Conservation (phyloP, 2,329 filamentous ascomycete species). For the Teratosphaeria gauchensis region DNA sequence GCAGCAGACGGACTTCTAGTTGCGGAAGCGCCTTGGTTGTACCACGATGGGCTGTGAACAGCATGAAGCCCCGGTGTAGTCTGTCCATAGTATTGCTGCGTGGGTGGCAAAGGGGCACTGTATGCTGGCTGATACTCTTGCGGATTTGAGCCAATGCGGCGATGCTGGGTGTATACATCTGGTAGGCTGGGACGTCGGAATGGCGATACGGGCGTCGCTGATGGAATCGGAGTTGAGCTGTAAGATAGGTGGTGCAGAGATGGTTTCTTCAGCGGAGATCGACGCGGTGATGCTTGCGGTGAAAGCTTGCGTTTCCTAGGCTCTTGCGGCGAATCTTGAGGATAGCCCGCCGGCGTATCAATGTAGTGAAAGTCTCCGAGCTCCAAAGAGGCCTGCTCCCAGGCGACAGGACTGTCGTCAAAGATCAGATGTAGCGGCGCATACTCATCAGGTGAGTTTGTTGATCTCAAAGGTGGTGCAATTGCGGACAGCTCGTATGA, state of each 20-base stretch:
- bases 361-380: conserved; percentile 54
- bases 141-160: conserved; percentile 28
- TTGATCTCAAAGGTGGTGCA: conserved; percentile 56
- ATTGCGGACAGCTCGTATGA: conserved; percentile 64
- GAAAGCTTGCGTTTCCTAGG: conserved; percentile 50
- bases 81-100: conserved; percentile 16
- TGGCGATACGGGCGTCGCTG: conserved; percentile 29
- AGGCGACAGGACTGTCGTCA: conserved; percentile 35
- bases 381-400: conserved; percentile 37
- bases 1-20: conserved; percentile 21
- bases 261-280: conserved; percentile 36
- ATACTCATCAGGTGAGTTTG: conserved; percentile 42
- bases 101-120: conserved; percentile 9
- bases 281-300: conserved; percentile 37
- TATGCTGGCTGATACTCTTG: conserved; percentile 22
- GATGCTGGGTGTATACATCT: conserved; percentile 26
- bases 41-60: conserved; percentile 28
- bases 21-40: conserved; percentile 11
- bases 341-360: conserved; percentile 17
- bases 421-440: conserved; percentile 52
- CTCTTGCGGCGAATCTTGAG: conserved; percentile 20
- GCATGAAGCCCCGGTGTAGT: conserved; percentile 21
- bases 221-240: conserved; percentile 17
- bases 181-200: conserved; percentile 28
- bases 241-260: conserved; percentile 30